Percentiles rank a stretch among this genome's conserved stretches.
Conservation (phyloP, 2,329 filamentous ascomycete species). For the Aspergillus melleus region DNA sequence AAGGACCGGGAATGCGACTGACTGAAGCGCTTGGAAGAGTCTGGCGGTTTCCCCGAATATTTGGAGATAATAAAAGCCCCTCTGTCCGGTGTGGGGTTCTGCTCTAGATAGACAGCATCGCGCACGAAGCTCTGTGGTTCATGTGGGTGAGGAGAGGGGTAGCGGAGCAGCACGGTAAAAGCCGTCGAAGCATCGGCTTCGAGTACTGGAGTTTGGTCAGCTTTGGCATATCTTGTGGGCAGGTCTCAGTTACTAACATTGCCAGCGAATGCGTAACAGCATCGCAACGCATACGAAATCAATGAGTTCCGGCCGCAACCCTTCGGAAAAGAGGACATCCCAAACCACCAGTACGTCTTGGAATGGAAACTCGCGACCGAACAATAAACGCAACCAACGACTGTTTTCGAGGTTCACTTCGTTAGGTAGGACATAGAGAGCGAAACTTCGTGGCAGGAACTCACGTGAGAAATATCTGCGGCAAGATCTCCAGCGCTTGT, state of each 20-base stretch:
- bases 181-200: slow-evolving; percentile 85
- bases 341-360: slow-evolving; percentile 80
- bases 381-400: slow-evolving; percentile 90
- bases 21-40: slow-evolving; percentile 26
- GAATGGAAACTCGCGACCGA: slow-evolving; percentile 90
- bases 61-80: slow-evolving; percentile 47
- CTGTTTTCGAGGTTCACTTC: slow-evolving; percentile 14
- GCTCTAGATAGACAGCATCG: slow-evolving; percentile 66
- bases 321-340: slow-evolving; percentile 88
- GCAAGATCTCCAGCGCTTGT: slow-evolving; percentile 81
- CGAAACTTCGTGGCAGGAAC: slow-evolving; percentile 23
- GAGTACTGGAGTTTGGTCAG: slow-evolving; percentile 58
- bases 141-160: slow-evolving; percentile 67
- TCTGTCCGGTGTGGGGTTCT: slow-evolving; percentile 44
- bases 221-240: slow-evolving; percentile 7
- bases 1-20: slow-evolving; percentile 21
- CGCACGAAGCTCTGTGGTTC: slow-evolving; percentile 78
- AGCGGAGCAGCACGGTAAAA: slow-evolving; percentile 78
- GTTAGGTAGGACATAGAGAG: not conserved
- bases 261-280: slow-evolving; percentile 88
- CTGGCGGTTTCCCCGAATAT: slow-evolving; percentile 48
- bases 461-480: slow-evolving; percentile 93
- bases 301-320: slow-evolving; percentile 75
- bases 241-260: slow-evolving; percentile 57
- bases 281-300: slow-evolving; percentile 93